Conservation (phyloP, 2,329 filamentous ascomycete species). For the Colletotrichum gigasporum region DNA sequence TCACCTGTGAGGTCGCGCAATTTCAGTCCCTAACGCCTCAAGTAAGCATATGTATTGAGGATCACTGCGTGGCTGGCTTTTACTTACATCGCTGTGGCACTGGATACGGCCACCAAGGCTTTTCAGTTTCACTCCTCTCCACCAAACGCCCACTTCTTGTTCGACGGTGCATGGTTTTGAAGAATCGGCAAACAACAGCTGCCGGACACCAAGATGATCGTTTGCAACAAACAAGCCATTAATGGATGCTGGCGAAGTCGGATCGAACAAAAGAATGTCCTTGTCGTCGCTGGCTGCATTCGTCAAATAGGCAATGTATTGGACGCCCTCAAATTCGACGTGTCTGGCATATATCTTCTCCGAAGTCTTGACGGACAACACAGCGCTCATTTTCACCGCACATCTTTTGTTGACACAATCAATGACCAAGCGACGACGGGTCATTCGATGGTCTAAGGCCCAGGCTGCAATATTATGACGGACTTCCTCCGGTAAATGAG, state of each 20-base stretch:
- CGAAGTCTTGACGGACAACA: background rate
- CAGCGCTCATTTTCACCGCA: background rate
- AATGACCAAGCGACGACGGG: background rate
- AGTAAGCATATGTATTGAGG: background rate
- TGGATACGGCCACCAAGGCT: background rate
- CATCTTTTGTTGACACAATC: background rate
- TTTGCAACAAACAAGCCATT: slow-evolving; percentile 3
- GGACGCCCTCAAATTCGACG: slow-evolving; percentile 12
- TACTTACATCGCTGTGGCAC: background rate
- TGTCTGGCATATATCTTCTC: slow-evolving; percentile 2
- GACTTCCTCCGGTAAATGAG: background rate
- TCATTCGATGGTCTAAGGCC: background rate
- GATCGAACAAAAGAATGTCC: slow-evolving; percentile 3
- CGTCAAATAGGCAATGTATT: slow-evolving; percentile 1
- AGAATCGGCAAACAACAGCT: background rate
- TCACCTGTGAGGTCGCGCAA: background rate
- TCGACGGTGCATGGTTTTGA: background rate
- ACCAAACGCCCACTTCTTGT: slow-evolving; percentile 1
- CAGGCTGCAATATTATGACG: background rate
- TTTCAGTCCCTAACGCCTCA: background rate
- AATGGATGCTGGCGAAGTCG: background rate
- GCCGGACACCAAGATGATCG: slow-evolving; percentile 3
- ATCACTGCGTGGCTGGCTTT: background rate
- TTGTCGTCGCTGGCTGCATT: background rate
- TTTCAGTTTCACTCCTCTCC: background rate